A percentile compares a stretch with the other conserved stretches of the same genome.
Evolutionary conservation across 306 rosid genomes (phyloP).

Genomic region (Sophora flavescens): DNA sequence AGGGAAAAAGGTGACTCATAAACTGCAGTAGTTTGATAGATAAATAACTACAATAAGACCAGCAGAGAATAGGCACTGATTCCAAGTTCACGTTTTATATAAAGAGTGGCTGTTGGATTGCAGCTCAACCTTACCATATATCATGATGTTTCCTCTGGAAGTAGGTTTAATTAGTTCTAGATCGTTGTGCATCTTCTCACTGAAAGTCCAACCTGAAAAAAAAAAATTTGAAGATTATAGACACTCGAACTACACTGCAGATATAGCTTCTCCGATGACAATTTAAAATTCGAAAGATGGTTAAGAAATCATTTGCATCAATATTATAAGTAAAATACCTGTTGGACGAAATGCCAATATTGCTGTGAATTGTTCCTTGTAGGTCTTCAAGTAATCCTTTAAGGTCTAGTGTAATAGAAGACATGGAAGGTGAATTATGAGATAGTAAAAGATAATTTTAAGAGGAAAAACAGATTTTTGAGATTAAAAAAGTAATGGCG

Average conservation of each 20-base stretch:
- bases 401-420: slow-evolving; percentile 50
- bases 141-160: slow-evolving; percentile 58
- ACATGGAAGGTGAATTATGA: slow-evolving; percentile 23
- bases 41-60: slow-evolving; percentile 7
- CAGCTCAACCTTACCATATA: slow-evolving; percentile 56
- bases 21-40: slow-evolving; percentile 11
- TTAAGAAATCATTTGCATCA: slow-evolving; percentile 24
- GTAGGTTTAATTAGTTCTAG: slow-evolving; percentile 60
- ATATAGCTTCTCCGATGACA: slow-evolving; percentile 7
- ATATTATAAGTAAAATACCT: slow-evolving; percentile 46
- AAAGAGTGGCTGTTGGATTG: slow-evolving; percentile 37
- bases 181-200: slow-evolving; percentile 55
- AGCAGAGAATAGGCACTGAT: slow-evolving; percentile 26
- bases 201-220: slow-evolving; percentile 64
- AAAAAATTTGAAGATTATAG: background rate
- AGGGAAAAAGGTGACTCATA: slow-evolving; percentile 36
- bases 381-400: slow-evolving; percentile 60
- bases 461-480: slow-evolving; percentile 14
- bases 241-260: background rate
- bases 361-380: slow-evolving; percentile 55
- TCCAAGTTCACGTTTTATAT: slow-evolving; percentile 33
- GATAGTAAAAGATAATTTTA: background rate
- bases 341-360: slow-evolving; percentile 70
- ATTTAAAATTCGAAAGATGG: slow-evolving; percentile 9
- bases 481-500: slow-evolving; percentile 29